Conservation (phyloP, 2,329 filamentous ascomycete species). For the Grosmannia penicillata region DNA sequence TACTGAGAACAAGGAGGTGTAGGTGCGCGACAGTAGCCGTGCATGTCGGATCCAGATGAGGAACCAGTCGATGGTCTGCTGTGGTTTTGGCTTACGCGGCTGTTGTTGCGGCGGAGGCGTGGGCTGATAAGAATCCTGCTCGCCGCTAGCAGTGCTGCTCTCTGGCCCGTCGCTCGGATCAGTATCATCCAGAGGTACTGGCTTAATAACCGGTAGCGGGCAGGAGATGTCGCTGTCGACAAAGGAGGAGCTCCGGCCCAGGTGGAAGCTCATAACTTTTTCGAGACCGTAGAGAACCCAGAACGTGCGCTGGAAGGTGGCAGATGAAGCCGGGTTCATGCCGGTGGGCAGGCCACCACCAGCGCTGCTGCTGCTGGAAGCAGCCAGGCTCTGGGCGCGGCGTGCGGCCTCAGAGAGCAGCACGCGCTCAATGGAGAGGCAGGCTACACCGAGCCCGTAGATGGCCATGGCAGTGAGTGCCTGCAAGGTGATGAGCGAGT, state of each 20-base stretch:
- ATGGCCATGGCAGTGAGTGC: slow-evolving; percentile 18
- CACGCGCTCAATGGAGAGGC: slow-evolving; percentile 17
- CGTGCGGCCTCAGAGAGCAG: slow-evolving; percentile 17
- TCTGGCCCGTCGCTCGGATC: slow-evolving; percentile 5
- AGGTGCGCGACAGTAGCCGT: slow-evolving; percentile 15
- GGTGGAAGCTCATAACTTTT: slow-evolving; percentile 15
- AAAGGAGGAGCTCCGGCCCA: slow-evolving; percentile 18
- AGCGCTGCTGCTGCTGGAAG: slow-evolving; percentile 9
- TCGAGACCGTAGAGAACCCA: slow-evolving; percentile 16
- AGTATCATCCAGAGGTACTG: slow-evolving; percentile 7
- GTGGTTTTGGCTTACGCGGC: not conserved
- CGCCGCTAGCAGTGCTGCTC: too few species aligned
- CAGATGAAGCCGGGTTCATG: not conserved
- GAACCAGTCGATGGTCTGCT: slow-evolving; percentile 12
- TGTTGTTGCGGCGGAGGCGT: too few species aligned
- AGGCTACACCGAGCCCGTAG: slow-evolving; percentile 15
- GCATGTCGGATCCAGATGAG: slow-evolving; percentile 14
- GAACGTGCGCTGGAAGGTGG: slow-evolving; percentile 15
- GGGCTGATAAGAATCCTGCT: too few species aligned
- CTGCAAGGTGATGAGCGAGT: slow-evolving; percentile 16
- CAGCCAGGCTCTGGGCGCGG: slow-evolving; percentile 16
- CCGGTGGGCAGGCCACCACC: too few species aligned
- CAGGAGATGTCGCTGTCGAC: slow-evolving; percentile 18
- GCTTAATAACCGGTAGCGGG: slow-evolving; percentile 14
- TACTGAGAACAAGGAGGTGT: slow-evolving; percentile 16